phyloP scores from a whole-genome alignment of 2,329 filamentous ascomycete species.

The Phialophora macrospora region DNA sequence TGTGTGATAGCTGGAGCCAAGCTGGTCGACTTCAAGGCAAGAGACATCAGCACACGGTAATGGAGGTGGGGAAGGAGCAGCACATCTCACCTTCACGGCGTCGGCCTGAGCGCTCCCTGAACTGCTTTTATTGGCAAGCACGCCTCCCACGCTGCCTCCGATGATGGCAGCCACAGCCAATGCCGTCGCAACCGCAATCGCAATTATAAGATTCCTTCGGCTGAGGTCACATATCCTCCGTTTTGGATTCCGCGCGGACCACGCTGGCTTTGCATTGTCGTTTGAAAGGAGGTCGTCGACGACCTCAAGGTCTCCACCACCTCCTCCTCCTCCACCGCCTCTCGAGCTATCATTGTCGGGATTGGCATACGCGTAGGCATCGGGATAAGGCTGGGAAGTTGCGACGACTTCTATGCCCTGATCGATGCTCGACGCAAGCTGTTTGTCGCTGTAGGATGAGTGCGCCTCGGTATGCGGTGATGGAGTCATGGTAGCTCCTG shows the following conservation, averaged over 20 bases:
- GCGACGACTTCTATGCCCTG: slow-evolving; percentile 17
- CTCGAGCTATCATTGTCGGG: slow-evolving; percentile 9
- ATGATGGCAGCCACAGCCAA: slow-evolving; percentile 16
- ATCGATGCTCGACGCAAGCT: slow-evolving; percentile 11
- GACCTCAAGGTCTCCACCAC: not conserved
- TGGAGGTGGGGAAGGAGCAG: not conserved
- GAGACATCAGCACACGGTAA: slow-evolving; percentile 2
- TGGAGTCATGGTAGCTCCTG: not conserved
- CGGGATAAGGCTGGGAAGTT: slow-evolving; percentile 9
- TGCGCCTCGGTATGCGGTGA: not conserved
- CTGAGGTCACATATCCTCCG: slow-evolving; percentile 14
- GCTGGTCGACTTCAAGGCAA: slow-evolving; percentile 7
- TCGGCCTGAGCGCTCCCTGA: slow-evolving; percentile 11
- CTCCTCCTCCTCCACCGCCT: slow-evolving; percentile 2
- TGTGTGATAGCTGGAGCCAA: not conserved
- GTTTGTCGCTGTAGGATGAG: slow-evolving; percentile 18
- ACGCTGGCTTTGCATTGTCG: slow-evolving; percentile 5
- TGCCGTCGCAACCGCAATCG: slow-evolving; percentile 11
- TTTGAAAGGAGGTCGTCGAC: not conserved
- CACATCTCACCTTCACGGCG: not conserved
- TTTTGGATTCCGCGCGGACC: slow-evolving; percentile 4
- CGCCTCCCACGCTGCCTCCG: slow-evolving; percentile 17
- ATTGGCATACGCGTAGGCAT: slow-evolving; percentile 15
- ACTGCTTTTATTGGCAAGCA: slow-evolving; percentile 9
- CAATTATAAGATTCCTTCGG: slow-evolving; percentile 11